Percentiles rank a stretch among this genome's conserved stretches.
phyloP scores from a whole-genome alignment of 1,284 basidiomycete genomes.

The Sporisorium exsertum region DNA sequence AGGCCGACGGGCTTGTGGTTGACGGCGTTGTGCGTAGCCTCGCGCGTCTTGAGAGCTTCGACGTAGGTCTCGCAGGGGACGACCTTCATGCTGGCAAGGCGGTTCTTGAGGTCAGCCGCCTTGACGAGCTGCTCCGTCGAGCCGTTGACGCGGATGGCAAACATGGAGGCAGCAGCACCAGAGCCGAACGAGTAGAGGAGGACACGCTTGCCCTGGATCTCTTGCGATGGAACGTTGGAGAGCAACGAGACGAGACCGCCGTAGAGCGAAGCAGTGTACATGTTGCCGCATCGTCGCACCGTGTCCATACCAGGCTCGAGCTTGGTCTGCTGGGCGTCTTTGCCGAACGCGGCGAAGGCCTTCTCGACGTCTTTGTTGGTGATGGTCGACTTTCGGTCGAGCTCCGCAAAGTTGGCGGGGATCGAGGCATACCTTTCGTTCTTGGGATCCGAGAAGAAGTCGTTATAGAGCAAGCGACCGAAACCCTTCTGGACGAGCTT shows the following conservation, averaged over 20 bases:
- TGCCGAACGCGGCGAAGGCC: constrained; percentile 67
- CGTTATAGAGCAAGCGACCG: constrained; percentile 91
- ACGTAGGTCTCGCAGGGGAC: constrained; percentile 89
- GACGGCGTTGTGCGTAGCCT: constrained; percentile 94
- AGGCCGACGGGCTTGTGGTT: constrained; percentile 87
- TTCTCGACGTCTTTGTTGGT: constrained; percentile 96
- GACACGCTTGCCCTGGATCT: constrained; percentile 72
- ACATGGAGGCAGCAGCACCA: constrained; percentile 92
- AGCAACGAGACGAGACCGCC: constrained; percentile 81
- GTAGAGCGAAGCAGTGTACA: constrained; percentile 98
- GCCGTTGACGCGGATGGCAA: constrained; percentile 84
- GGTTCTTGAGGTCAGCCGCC: constrained; percentile 82
- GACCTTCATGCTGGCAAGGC: constrained; percentile 87
- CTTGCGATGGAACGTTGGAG: constrained; percentile 53
- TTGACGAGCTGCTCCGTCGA: constrained; percentile 82
- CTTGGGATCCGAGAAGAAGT: constrained; percentile 85
- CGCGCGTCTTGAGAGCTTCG: constrained; percentile 76
- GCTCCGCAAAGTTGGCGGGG: constrained; percentile 77
- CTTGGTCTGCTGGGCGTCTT: constrained; percentile 52
- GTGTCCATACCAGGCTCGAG: constrained; percentile 67
- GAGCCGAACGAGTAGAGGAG: constrained; percentile 94
- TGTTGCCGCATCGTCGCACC: constrained; percentile 78
- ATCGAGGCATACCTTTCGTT: constrained; percentile 79
- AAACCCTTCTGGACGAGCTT: constrained; percentile 98
- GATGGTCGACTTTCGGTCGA: constrained; percentile 73